Percentiles rank a stretch among this genome's conserved stretches.
These are phyloP conservation scores for Cyphellophora europaea DNA, from an alignment of 2,329 filamentous ascomycete species.

Conservation along the genomic window DNA sequence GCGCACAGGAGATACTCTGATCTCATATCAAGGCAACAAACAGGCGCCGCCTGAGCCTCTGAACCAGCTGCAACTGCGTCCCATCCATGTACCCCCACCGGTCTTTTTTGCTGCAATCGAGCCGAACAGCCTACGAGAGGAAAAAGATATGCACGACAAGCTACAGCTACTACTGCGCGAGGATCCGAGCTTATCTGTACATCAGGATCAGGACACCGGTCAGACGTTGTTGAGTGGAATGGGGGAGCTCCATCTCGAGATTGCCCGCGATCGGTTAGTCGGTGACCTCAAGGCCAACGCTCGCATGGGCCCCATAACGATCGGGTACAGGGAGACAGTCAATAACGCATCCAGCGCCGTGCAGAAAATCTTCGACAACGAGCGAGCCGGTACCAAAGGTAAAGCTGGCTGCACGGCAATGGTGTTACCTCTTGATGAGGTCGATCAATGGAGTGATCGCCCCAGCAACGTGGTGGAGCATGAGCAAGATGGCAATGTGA, in stretches of 20 bases:
- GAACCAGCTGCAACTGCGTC: constrained; percentile 69
- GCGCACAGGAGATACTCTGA: constrained; percentile 86
- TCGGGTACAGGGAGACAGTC: constrained; percentile 85
- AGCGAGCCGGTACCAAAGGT: constrained; percentile 69
- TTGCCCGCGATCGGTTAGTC: constrained; percentile 77
- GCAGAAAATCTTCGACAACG: constrained; percentile 62
- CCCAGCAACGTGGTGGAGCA: constrained; percentile 26
- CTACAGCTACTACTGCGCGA: constrained; percentile 74
- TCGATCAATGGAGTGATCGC: constrained; percentile 18
- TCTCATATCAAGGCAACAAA: constrained; percentile 59
- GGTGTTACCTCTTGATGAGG: constrained; percentile 49
- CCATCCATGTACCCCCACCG: constrained; percentile 81
- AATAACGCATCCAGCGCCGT: constrained; percentile 47
- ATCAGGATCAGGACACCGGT: constrained; percentile 77
- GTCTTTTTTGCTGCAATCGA: constrained; percentile 97
- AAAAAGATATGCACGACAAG: constrained; percentile 68
- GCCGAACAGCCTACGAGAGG: constrained; percentile 64
- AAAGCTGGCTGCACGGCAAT: constrained; percentile 65
- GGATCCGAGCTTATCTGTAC: constrained; percentile 84
- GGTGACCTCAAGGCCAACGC: constrained; percentile 82
- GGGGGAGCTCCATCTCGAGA: constrained; percentile 92
- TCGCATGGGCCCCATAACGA: constrained; percentile 81
- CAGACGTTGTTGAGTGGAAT: constrained; percentile 92
- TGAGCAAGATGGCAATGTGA: constrained; percentile 60
- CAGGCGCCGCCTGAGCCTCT: constrained; percentile 59